Evolutionary conservation across 2,329 filamentous ascomycete genomes (phyloP), one percentile per base, ranked within the genome.

Genomic region (Cephalotrichum gorgonifer): DNA sequence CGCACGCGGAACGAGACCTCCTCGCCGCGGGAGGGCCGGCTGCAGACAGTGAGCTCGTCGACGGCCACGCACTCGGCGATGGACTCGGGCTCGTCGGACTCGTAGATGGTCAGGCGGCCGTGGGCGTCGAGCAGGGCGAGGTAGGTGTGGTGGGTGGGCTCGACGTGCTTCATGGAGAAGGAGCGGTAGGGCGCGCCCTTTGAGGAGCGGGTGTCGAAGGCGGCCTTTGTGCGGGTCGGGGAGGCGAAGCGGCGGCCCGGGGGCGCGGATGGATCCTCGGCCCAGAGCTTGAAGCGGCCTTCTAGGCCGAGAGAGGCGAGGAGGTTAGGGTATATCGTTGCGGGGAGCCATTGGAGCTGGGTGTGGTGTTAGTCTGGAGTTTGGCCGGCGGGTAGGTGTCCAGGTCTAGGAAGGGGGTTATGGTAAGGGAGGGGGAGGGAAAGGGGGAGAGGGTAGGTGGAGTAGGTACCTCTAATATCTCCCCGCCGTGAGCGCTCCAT

Each of bases 291-390:
- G 71, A 94, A 88, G 64, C 84, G 83, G 59, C 91, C 53, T 59
- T 96, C 91, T 59, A 91, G 86, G 54, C 87, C 88, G 52, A 96
- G 85, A 48, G 86, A 95, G 50, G 85, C 90, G 56, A 97, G 73
- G 58, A 95, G 79, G 61, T 93, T 82, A 33, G 80, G 88, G 56
- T 93, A 93, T 52, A 93, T 83, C 54, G 87, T 91, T 0, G 89
- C 86, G 1, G 89, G 88, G 50, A 95, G 86, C 90, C 91, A 97
- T 74, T 93, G 88, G 49, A 95, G 82, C 87, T 91, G 60, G 44
- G 43, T 9, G n/a, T n/a, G 17, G 9, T 39, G 35, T 39, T 20
- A 39, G 17, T 22, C n/a, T 20, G 7, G 6, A n/a, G n/a, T n/a
- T n/a, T n/a, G n/a, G n/a, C n/a, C n/a, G n/a, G n/a, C n/a, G n/a